Base-by-base conservation (phyloP, 2,329 filamentous ascomycete genomes). In the Stagonosporopsis vannaccii region DNA sequence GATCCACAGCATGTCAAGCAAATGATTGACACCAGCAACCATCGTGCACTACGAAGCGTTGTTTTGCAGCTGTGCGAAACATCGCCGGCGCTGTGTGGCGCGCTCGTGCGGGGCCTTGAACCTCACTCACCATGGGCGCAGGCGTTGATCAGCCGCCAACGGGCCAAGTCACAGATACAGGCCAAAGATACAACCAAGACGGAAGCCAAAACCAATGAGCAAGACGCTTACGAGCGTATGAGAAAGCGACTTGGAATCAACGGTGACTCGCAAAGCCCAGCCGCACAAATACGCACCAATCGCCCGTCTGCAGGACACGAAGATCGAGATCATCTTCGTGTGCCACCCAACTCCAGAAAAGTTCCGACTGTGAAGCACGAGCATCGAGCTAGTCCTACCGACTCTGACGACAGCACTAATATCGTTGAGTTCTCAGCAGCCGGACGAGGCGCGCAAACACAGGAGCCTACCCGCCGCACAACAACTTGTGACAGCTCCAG, bases 11-110 rank as follows among this genome's bases (percentile, higher is more conserved):
- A 73, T 57, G 53, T 75, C 15, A 56, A 54, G n/a, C 56, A 57
- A 7, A 70, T 75, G 32, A 67, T 75, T 47, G 40, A 66, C 11
- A 70, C 66, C 8, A 66, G 58, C 42, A 56, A 63, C 43, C 39
- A 57, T 17, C 19, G 39, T n/a, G 61, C 56, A 5, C 25, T 75
- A 19, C 60, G 61, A 15, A 48, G 52, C 1, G 60, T 74, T 7
- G 41, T 75, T 7, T 36, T 72, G 6, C 52, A 72, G 6, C 63
- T 75, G 9, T 75, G 73, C 58, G 56, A 65, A 25, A 33, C 63
- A 4, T 75, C 73, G 4, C 71, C 72, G 6, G 70, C 71, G 12
- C 60, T 75, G 8, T 69, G 66, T 30, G 70, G 72, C 6, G 73
- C 73, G 8, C 56, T 74, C 17, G 68, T 61, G 22, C 69, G 73